phyloP scores from a whole-genome alignment of 345 rosid genomes.

The Aegle marmelos region DNA sequence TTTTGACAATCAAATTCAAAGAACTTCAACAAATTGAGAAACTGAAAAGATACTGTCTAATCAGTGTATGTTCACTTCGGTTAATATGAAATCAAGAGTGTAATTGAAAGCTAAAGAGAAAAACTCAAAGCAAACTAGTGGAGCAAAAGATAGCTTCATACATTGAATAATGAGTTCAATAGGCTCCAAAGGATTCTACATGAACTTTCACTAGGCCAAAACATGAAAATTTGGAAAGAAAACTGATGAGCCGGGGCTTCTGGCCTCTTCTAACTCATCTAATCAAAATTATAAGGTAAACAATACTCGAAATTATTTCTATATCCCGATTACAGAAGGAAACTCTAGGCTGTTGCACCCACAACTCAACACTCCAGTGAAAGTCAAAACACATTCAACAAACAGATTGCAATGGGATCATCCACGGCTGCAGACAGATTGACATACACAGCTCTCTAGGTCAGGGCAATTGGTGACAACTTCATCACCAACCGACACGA shows the following conservation, averaged over 20 bases:
- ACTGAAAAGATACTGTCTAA: background rate
- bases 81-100: background rate
- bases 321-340: constrained; percentile 8
- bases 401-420: constrained; percentile 12
- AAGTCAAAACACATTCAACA: constrained; percentile 6
- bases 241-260: constrained; percentile 42
- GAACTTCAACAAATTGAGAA: background rate
- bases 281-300: constrained; percentile 17
- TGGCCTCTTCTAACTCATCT: constrained; percentile 51
- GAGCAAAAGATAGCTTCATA: background rate
- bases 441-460: constrained; percentile 27
- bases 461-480: background rate
- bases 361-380: constrained; percentile 13
- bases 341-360: constrained; percentile 26
- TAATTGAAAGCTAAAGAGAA: background rate
- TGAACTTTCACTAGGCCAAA: background rate
- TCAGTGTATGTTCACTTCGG: background rate
- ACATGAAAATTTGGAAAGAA: constrained; percentile 6
- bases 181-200: constrained; percentile 17
- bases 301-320: constrained; percentile 12
- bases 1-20: background rate
- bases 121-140: background rate
- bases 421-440: constrained; percentile 30
- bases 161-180: constrained; percentile 12
- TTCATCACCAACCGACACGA: background rate